Base-by-base conservation (phyloP, 371 early-diverging fungal species). In the Saksenaea vasiformis region DNA sequence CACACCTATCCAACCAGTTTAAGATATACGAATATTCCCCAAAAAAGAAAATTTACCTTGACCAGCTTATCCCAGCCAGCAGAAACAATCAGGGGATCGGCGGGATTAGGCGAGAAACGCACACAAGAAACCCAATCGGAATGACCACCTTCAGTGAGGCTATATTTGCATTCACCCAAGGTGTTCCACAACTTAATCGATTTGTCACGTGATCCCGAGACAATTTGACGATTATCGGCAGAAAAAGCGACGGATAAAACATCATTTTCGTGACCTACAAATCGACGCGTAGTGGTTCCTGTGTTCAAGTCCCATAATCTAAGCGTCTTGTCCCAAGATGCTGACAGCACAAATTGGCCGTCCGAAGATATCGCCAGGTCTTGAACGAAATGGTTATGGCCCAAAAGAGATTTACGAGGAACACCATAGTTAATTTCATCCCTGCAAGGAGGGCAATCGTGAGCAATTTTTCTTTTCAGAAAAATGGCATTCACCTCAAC, bases 181-280 rank as follows among this genome's bases (percentile, higher is more conserved):
- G 95, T 95, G 91, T 96, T 94, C 96, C 96, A 96, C 74, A 96
- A 82, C 89, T 95, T 96, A 89, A 96, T 94, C 78, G 90, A 86
- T 85, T 89, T 90, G 87, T 96, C 96, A 75, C 94, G 92, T 68
- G 93, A 91, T 70, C 89, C 92, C 61, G 93, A 93, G 67, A 93
- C 92, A 76, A 96, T 95, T 84, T 93, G 94, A 69, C 94, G 90
- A 91, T 94, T 94, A 82, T 95, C 94, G 34, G 96, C 92, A 66
- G 96, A 95, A 91, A 96, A 96, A 66, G 94, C 89, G 66, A 94
- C 96, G 54, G 94, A 93, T 61, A 94, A 73, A 66, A 96, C 96
- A 80, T 94, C 94, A 81, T 87, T 87, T 82, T 84, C 88, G 92
- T 96, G 96, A 65, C 95, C 95, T 58, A 93, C 85, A 78, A 96